phyloP scores from a whole-genome alignment of 306 rosid genomes.

The Malus sylvestris region DNA sequence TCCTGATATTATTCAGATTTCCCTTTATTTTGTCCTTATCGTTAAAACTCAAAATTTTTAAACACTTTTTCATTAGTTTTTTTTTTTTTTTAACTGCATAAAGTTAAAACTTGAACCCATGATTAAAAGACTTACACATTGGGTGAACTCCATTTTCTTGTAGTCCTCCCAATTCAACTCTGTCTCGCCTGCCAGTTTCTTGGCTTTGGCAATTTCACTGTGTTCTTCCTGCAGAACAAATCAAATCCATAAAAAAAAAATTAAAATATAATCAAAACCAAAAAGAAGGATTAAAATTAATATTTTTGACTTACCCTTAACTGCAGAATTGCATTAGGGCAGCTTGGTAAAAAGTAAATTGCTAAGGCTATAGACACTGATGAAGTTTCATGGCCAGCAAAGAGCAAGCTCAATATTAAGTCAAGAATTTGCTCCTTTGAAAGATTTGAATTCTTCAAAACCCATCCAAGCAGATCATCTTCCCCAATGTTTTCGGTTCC shows the following conservation, averaged over 20 bases:
- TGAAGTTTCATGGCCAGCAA: constrained; percentile 98
- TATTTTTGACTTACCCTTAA: constrained; percentile 44
- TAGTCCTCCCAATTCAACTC: constrained; percentile 91
- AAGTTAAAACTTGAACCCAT: not conserved
- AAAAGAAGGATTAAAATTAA: not conserved
- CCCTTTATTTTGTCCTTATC: no score
- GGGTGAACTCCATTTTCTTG: constrained; percentile 90
- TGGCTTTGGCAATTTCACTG: constrained; percentile 54
- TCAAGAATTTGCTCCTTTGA: constrained; percentile 93
- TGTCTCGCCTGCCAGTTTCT: constrained; percentile 55
- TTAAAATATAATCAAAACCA: not conserved
- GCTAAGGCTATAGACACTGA: constrained; percentile 88
- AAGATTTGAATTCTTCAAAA: constrained; percentile 75
- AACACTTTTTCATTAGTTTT: no score
- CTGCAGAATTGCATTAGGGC: constrained; percentile 60
- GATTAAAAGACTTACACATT: constrained; percentile 55
- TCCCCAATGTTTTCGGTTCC: constrained; percentile 41
- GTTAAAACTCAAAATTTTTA: no score
- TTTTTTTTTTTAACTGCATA: not conserved
- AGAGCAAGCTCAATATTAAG: constrained; percentile 75
- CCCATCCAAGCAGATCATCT: constrained; percentile 89
- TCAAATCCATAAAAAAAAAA: not conserved
- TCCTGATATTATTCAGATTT: no score
- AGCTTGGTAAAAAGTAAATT: constrained; percentile 62
- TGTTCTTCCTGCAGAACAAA: constrained; percentile 61